A percentile compares a stretch with the other conserved stretches of the same genome.
Evolutionary conservation across 2,329 filamentous ascomycete species (phyloP).

Genomic region (Westerdykella ornata): DNA sequence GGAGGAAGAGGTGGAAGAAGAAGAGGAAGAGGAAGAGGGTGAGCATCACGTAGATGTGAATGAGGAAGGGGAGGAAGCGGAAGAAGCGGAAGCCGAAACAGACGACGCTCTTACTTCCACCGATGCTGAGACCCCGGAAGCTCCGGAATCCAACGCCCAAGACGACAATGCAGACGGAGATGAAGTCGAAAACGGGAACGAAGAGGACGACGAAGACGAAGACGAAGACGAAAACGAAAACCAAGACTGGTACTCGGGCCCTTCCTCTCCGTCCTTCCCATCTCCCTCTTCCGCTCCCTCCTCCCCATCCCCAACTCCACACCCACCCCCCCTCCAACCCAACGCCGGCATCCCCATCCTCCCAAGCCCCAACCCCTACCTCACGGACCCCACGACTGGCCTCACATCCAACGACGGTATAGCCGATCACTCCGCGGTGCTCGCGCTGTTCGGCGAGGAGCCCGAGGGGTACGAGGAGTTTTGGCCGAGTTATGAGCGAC

Average conservation of each 20-base stretch:
- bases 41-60: too few species aligned
- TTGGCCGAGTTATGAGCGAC: slow-evolving; percentile 1
- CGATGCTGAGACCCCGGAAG: too few species aligned
- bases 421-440: neutral
- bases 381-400: neutral
- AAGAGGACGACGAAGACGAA: neutral
- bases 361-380: neutral
- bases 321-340: neutral
- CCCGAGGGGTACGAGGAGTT: slow-evolving; percentile 5
- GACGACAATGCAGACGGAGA: too few species aligned
- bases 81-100: too few species aligned
- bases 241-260: neutral
- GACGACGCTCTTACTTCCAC: too few species aligned
- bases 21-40: neutral
- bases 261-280: neutral
- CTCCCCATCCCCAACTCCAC: neutral
- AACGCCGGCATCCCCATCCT: neutral
- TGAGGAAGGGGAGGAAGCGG: neutral
- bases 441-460: slow-evolving; percentile 6
- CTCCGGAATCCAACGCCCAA: too few species aligned
- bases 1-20: slow-evolving; percentile 1
- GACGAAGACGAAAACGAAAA: neutral
- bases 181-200: neutral
- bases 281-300: neutral
- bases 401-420: neutral